Base-by-base conservation (phyloP, 1,139 yeast genomes). In the Pneumocystis canis region DNA sequence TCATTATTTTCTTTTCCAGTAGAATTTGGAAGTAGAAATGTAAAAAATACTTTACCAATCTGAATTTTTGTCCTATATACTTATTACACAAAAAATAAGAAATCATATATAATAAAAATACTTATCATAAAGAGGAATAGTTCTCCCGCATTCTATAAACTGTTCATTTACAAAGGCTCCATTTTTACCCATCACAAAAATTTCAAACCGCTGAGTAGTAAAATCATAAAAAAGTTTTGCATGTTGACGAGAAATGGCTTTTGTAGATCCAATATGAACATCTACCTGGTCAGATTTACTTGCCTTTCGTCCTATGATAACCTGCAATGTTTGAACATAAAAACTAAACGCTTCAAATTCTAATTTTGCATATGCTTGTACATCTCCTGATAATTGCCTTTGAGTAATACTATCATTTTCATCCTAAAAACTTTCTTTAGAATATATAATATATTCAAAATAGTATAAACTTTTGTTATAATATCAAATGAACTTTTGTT, bases 141-240 rank as follows among this genome's bases (percentile, higher is more conserved):
- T 90, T 58, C 87, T 84, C 11, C 96, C 97, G 66, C 87, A 83
- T 71, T 88, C 96, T 14, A 90, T 85, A 73, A 89, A 92, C 39
- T 78, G 78, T 69, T 89, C 96, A 73, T 90, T 92, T 2, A 92
- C 95, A 77, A 90, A 92, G 0, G 97, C 97, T 40, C 98, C 98
- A 72, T 92, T 92, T 69, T 95, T 80, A 30, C 98, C 98, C 68
- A 89, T 78, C 3, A 92, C 89, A 11, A 95, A 85, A 58, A 92
- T 75, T 74, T 90, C 97, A 71, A 90, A 92, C 68, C 95, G 76
- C 71, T 89, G 97, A 5, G 95, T 88, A 5, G 96, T 97, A 74
- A 92, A 92, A 72, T 92, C 90, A 75, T 90, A 92, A 72, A 89
- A 90, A 28, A 92, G 89, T 73, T 88, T 89, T 4, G 97, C 97